Conservation (phyloP, 2,329 filamentous ascomycete genomes). For the Pestalotiopsis fici region DNA sequence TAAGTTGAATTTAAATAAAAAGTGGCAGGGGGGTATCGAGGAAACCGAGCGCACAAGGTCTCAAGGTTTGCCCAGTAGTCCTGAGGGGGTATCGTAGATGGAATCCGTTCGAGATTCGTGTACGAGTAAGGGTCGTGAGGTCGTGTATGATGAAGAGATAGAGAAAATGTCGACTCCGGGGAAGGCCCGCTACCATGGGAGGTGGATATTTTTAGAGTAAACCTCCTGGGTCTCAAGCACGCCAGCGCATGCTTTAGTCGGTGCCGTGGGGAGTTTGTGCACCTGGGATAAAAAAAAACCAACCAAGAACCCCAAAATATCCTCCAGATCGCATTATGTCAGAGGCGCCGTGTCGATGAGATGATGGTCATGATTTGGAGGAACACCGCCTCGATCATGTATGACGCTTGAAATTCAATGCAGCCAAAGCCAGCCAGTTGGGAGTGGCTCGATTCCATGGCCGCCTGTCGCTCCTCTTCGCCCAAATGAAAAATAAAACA, state of each 20-base stretch:
- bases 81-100: conserved; percentile 13
- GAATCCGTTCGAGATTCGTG: conserved; percentile 10
- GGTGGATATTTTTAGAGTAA: conserved; percentile 11
- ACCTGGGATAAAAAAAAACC: background rate
- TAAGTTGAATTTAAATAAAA: conserved; percentile 13
- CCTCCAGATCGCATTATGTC: conserved; percentile 20
- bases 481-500: conserved; percentile 24
- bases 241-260: conserved; percentile 18
- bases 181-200: conserved; percentile 21
- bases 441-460: conserved; percentile 17
- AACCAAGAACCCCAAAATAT: conserved; percentile 15
- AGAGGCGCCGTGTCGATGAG: conserved; percentile 24
- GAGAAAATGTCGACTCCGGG: conserved; percentile 23
- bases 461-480: conserved; percentile 14
- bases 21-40: conserved; percentile 2
- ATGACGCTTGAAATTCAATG: conserved; percentile 22
- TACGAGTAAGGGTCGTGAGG: conserved; percentile 7
- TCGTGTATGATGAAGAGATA: conserved; percentile 22
- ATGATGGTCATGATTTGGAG: conserved; percentile 24
- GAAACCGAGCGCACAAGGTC: conserved; percentile 26
- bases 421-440: conserved; percentile 22
- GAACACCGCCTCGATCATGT: conserved; percentile 26
- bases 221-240: conserved; percentile 24
- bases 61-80: conserved; percentile 24
- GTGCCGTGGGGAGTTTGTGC: conserved; percentile 13